Evolutionary conservation across 768 basidiomycete genomes (phyloP), one percentile per base, ranked within the genome.

Genomic region (Mycena latifolia): DNA sequence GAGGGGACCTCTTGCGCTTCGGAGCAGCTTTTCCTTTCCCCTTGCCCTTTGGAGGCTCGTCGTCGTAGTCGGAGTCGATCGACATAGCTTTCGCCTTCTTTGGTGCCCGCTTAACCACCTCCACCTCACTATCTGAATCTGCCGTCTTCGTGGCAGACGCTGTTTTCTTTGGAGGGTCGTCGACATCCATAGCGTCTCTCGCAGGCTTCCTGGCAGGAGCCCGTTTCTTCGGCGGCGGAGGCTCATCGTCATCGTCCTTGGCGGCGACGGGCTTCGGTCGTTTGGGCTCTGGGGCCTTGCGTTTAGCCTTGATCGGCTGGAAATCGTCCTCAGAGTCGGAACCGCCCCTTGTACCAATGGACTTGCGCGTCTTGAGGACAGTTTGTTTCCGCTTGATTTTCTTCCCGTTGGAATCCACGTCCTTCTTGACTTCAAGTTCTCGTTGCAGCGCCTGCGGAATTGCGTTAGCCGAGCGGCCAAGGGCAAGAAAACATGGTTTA

Each of bases 1-100:
- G n/a, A n/a, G n/a, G n/a, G 10, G 17, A 90, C 92, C 86, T 91
- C 77, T 93, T 94, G 46, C 92, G 88, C 77, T 94, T 94, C 47
- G 78, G 74, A 18, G 72, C 70, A 20, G 75, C 74, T 71, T 80
- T 81, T 3, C 77, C 81, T 69, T 86, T 88, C 39, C 75, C 81
- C 52, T 64, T 69, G 43, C 50, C 68, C 35, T 69, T 59, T 18
- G 64, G 64, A n/a, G 64, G 63, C 41, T 69, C 67, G 20, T 69
- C 68, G 37, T 65, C 63, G 54, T 3, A 20, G 20, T 65, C 68
- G 0, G 63, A 69, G 48, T 69, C 63, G 24, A 65, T 24, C 1
- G 63, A 39, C n/a, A 61, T 2, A 0, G 41, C 17, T 53, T 72
- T 69, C 35, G 66, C 41, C 67, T 59, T 67, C 60, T 66, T 67